Base-by-base conservation (phyloP, 306 rosid species). In the barrel medic (Medicago truncatula) region DNA sequence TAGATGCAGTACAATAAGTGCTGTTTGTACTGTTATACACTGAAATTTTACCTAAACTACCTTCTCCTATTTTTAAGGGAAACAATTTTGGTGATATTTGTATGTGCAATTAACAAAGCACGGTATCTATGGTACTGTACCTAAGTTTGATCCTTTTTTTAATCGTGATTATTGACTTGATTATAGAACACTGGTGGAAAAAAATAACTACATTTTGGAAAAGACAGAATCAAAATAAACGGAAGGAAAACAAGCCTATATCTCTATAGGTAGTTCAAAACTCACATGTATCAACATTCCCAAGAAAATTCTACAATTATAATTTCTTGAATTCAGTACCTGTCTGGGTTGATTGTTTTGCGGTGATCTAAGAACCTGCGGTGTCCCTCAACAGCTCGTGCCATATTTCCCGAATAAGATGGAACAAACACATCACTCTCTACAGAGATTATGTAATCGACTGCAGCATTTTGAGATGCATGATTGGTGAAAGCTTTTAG, bases 361-460 rank as follows among this genome's bases (percentile, higher is more conserved):
- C 89, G 91, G 80, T 95, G 96, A 40, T 96, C 96, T 72, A 95
- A 78, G 84, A 86, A 95, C 79, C 97, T 87, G 13, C 97, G 96
- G 77, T 95, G 97, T 11, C 98, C 98, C 88, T 92, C 97, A 40
- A 95, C 97, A 41, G 98, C 91, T 83, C 97, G 86, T 52, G 97
- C 97, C 98, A 95, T 92, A 83, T 95, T 92, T 76, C 98, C 98
- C 4, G 97, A 86, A 84, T 95, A 78, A 59, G 98, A 78, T 25
- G 98, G 96, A 62, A 90, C 73, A 77, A 95, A 95, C 74, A 95
- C 93, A 81, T 92, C 96, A 70, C 98, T 90, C 90, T 92, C 93
- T 6, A 90, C 81, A 69, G 96, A 95, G 82, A 92, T 88, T 77
- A 95, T 82, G 86, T 92, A 92, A 86, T 95, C 98, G 47, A 95